Evolutionary conservation across 2,329 filamentous ascomycete species (phyloP).

Genomic region (Davidsoniella virescens): DNA sequence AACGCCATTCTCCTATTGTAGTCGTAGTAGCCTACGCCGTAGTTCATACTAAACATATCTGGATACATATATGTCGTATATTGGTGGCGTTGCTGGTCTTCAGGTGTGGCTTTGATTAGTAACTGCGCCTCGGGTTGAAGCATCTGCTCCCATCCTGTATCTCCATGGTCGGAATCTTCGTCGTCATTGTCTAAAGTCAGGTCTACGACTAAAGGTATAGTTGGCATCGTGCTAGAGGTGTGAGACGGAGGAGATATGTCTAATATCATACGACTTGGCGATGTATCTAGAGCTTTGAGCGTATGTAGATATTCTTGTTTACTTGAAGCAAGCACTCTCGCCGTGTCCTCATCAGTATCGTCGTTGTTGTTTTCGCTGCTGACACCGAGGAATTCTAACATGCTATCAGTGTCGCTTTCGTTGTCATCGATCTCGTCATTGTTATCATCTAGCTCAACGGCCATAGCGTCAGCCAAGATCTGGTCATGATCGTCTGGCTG

Average conservation of each 20-base stretch:
- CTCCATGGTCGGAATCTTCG: neutral
- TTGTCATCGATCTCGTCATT: neutral
- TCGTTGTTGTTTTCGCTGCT: too few species aligned
- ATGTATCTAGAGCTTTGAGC: too few species aligned
- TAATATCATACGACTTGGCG: too few species aligned
- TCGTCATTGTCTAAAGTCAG: neutral
- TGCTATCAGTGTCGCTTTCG: neutral
- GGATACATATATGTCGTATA: neutral
- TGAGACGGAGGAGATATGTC: too few species aligned
- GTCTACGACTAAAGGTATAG: neutral
- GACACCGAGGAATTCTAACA: too few species aligned
- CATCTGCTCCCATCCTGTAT: neutral
- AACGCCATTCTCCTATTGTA: neutral
- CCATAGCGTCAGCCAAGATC: conserved; percentile 11
- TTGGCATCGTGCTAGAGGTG: too few species aligned
- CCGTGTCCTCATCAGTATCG: neutral
- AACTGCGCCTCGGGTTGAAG: neutral
- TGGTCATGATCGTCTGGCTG: conserved; percentile 2
- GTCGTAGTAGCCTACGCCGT: neutral
- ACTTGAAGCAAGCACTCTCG: neutral
- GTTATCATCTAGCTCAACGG: conserved; percentile 7
- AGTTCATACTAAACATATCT: neutral
- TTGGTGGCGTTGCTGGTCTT: too few species aligned
- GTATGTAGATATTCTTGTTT: neutral
- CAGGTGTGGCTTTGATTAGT: neutral